A percentile compares a stretch with the other conserved stretches of the same genome.
Evolutionary conservation across 1,284 basidiomycete species (phyloP).

Genomic region (Ceratorhiza oryzae-sativae): DNA sequence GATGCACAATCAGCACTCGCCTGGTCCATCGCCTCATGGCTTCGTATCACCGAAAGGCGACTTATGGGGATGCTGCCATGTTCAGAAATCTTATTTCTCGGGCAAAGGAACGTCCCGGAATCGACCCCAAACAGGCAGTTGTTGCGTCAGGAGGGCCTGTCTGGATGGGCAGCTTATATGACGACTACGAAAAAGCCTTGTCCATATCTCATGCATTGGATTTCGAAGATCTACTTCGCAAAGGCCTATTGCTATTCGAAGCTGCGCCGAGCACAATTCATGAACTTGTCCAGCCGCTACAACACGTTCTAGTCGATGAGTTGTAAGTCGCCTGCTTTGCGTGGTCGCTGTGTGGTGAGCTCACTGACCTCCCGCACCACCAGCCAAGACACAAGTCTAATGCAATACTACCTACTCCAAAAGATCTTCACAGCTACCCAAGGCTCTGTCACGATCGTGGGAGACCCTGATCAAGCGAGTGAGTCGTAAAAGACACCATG

Average conservation of each 20-base stretch:
- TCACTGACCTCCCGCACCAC: slow-evolving; percentile 10
- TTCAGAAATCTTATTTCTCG: too few species aligned
- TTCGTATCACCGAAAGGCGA: too few species aligned
- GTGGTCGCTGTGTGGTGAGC: slow-evolving; percentile 1
- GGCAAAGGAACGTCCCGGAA: slow-evolving; percentile 45
- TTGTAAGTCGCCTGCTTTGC: slow-evolving; percentile 61
- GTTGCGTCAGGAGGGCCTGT: background rate
- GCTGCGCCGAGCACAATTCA: slow-evolving; percentile 59
- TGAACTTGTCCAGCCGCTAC: too few species aligned
- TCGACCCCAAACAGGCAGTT: background rate
- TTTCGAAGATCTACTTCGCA: slow-evolving; percentile 87
- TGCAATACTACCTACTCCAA: slow-evolving; percentile 83
- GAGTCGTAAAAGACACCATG: slow-evolving; percentile 43
- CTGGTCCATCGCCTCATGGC: too few species aligned
- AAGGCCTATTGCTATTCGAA: slow-evolving; percentile 72
- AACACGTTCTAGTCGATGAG: slow-evolving; percentile 90
- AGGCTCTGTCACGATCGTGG: slow-evolving; percentile 80
- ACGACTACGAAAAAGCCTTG: slow-evolving; percentile 72
- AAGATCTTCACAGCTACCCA: slow-evolving; percentile 66
- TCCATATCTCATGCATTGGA: slow-evolving; percentile 76
- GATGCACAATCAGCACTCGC: too few species aligned
- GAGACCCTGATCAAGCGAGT: slow-evolving; percentile 94
- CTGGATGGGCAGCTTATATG: slow-evolving; percentile 62
- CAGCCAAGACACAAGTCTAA: slow-evolving; percentile 87
- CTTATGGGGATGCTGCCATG: too few species aligned